Evolutionary conservation across 2,329 filamentous ascomycete genomes (phyloP).

Genomic region (Botrytis hyacinthi): DNA sequence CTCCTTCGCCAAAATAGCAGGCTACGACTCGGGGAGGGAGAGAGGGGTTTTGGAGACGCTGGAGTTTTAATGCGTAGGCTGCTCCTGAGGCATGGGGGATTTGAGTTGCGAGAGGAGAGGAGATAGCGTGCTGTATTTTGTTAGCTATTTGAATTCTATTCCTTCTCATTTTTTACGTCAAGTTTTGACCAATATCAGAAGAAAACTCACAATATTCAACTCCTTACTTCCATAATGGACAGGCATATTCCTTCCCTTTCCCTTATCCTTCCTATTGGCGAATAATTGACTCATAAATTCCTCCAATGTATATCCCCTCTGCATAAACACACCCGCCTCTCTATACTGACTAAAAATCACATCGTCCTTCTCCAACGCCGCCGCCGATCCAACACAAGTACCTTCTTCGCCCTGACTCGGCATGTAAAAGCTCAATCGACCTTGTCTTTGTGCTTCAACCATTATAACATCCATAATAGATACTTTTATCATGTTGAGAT

Average conservation of each 20-base stretch:
- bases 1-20: constrained; percentile 89
- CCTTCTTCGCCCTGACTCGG: constrained; percentile 65
- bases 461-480: constrained; percentile 95
- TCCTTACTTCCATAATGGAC: constrained; percentile 88
- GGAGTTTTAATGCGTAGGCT: constrained; percentile 83
- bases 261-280: constrained; percentile 76
- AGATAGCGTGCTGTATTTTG: constrained; percentile 66
- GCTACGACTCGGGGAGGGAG: constrained; percentile 67
- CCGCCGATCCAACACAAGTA: constrained; percentile 84
- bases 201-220: constrained; percentile 69
- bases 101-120: constrained; percentile 82
- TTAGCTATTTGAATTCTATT: background rate
- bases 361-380: constrained; percentile 77
- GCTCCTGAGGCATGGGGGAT: constrained; percentile 85
- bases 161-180: no score
- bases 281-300: constrained; percentile 97
- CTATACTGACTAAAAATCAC: constrained; percentile 94
- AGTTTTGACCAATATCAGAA: background rate
- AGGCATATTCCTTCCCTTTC: constrained; percentile 90
- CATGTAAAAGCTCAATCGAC: constrained; percentile 74
- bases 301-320: constrained; percentile 80
- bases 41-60: constrained; percentile 69
- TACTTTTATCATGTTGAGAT: constrained; percentile 61
- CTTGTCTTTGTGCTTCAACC: constrained; percentile 93
- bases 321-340: constrained; percentile 86